These are phyloP conservation scores for Pythium dissimile DNA, from an alignment of 352 stramenopile species.

Conservation along the genomic window DNA sequence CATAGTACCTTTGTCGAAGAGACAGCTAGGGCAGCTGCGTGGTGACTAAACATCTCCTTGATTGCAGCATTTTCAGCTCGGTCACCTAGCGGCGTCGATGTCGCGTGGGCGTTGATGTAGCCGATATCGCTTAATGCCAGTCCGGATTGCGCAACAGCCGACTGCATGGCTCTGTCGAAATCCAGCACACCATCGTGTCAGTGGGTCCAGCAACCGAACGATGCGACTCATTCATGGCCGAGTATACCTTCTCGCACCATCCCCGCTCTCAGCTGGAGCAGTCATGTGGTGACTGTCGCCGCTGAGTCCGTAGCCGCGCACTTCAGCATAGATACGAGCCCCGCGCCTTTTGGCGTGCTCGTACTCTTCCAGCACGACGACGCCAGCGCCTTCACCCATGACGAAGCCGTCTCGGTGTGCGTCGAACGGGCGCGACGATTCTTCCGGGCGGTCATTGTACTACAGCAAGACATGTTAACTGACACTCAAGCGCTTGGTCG, in stretches of 20 bases:
- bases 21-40: slow-evolving; percentile 51
- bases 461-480: no score
- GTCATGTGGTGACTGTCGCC: slow-evolving; percentile 96
- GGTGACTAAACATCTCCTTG: slow-evolving; percentile 72
- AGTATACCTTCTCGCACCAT: slow-evolving; percentile 48
- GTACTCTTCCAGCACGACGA: slow-evolving; percentile 78
- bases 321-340: slow-evolving; percentile 93
- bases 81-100: slow-evolving; percentile 97
- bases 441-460: slow-evolving; percentile 92
- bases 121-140: slow-evolving; percentile 86
- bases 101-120: slow-evolving; percentile 98
- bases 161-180: slow-evolving; percentile 83
- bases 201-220: not conserved
- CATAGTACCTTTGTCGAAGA: slow-evolving; percentile 79
- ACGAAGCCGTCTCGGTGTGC: slow-evolving; percentile 95
- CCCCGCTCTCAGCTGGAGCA: slow-evolving; percentile 56
- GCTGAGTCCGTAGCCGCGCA: slow-evolving; percentile 93
- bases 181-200: not conserved
- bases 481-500: no score
- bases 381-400: slow-evolving; percentile 86
- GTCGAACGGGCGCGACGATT: slow-evolving; percentile 96
- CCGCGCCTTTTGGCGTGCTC: slow-evolving; percentile 92
- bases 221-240: not conserved
- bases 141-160: slow-evolving; percentile 80
- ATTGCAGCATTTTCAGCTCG: slow-evolving; percentile 92